Percentiles rank a stretch among this genome's conserved stretches.
Evolutionary conservation across 179 eudicot species (phyloP).

Genomic region (Drosera spatulata): DNA sequence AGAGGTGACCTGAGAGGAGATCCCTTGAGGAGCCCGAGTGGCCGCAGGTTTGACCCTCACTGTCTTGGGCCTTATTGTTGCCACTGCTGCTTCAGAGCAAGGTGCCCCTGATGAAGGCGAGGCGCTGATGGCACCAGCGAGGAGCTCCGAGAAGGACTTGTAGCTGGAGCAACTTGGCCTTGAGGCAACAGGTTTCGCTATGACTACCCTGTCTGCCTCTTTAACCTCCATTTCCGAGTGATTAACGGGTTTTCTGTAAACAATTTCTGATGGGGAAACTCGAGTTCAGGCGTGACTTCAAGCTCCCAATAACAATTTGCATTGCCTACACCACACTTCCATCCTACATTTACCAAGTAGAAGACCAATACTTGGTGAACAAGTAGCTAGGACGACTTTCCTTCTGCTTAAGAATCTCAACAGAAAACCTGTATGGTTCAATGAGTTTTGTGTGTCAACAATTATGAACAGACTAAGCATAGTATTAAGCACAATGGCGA

Average conservation of each 20-base stretch:
- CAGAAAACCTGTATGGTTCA: too few relatives aligned
- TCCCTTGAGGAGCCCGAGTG: constrained; percentile 11
- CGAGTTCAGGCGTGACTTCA: neutral
- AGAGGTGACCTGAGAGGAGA: constrained; percentile 24
- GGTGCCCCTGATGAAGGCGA: constrained; percentile 30
- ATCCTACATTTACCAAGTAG: too few relatives aligned
- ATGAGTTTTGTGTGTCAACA: too few relatives aligned
- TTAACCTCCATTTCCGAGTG: constrained; percentile 41
- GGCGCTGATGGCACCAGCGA: constrained; percentile 39
- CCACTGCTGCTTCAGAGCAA: constrained; percentile 23
- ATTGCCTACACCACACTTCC: too few relatives aligned
- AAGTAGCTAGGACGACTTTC: too few relatives aligned
- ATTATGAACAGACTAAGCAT: too few relatives aligned
- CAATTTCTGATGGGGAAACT: neutral
- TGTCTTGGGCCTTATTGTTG: constrained; percentile 70
- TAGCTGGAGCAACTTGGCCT: constrained; percentile 53
- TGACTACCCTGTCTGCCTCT: constrained; percentile 38
- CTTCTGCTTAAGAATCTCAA: too few relatives aligned
- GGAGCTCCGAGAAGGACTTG: constrained; percentile 55
- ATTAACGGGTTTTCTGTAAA: neutral
- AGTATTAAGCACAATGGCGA: too few relatives aligned
- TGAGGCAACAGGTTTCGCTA: constrained; percentile 81
- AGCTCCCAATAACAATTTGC: too few relatives aligned
- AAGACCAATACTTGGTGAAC: too few relatives aligned
- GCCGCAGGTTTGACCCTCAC: constrained; percentile 42